Evolutionary conservation across 2,329 filamentous ascomycete genomes (phyloP).

Genomic region (Stagonosporopsis tanaceti): DNA sequence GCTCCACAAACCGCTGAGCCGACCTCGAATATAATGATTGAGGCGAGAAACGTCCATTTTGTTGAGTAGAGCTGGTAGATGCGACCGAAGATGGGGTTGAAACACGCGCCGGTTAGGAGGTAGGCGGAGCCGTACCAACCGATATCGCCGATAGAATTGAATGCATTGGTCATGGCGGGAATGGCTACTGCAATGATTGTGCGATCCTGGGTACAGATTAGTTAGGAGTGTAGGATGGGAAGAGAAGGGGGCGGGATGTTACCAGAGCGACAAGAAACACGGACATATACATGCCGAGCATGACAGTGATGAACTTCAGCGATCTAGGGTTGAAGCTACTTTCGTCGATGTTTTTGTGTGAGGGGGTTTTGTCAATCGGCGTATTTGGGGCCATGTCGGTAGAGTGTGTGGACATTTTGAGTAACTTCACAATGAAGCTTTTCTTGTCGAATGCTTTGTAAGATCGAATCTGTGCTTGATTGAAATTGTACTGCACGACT

Average conservation of each 20-base stretch:
- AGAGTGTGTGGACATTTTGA: background rate
- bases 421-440: background rate
- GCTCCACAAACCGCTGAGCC: slow-evolving; percentile 53
- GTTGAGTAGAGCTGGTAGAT: slow-evolving; percentile 56
- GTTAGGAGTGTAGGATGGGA: background rate
- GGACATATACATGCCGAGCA: slow-evolving; percentile 35
- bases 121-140: slow-evolving; percentile 49
- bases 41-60: slow-evolving; percentile 49
- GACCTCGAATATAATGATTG: slow-evolving; percentile 54
- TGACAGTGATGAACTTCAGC: slow-evolving; percentile 30
- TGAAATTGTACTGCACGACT: background rate
- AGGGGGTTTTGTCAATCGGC: background rate
- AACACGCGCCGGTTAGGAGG: slow-evolving; percentile 54
- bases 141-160: slow-evolving; percentile 37
- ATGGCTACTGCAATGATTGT: slow-evolving; percentile 37
- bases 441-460: background rate
- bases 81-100: slow-evolving; percentile 59
- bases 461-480: background rate
- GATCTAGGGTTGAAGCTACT: slow-evolving; percentile 38
- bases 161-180: slow-evolving; percentile 39
- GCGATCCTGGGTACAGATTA: slow-evolving; percentile 17
- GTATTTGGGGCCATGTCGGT: background rate
- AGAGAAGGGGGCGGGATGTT: background rate
- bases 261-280: slow-evolving; percentile 38
- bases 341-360: slow-evolving; percentile 25